Conservation (phyloP, 164 flowering plant species). For the Pachysandra terminalis region DNA sequence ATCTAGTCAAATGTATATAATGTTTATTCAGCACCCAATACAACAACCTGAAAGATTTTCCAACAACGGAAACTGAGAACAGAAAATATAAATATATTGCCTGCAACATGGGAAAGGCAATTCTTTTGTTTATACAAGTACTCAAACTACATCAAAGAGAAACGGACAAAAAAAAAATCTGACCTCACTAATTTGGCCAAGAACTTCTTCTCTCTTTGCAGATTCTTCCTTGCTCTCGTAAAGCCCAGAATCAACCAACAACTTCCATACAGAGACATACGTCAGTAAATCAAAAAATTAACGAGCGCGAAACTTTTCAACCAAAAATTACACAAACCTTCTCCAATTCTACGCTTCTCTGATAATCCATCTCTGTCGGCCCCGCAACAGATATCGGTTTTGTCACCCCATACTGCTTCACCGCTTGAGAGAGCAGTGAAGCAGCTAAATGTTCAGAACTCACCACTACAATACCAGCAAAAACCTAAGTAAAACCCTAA, state of each 20-base stretch:
- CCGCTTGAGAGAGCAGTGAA: constrained; percentile 27
- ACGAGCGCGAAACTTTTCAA: no score
- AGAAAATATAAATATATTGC: no score
- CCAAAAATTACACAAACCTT: no score
- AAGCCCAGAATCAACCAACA: constrained; percentile 57
- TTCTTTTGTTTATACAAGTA: no score
- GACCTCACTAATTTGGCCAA: constrained; percentile 62
- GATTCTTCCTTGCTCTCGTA: constrained; percentile 74
- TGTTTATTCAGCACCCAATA: no score
- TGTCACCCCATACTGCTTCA: constrained; percentile 62
- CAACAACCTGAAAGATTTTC: no score
- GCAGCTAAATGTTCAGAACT: constrained; percentile 29
- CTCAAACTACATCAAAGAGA: no score
- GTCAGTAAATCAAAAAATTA: no score
- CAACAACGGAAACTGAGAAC: no score
- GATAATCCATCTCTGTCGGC: constrained; percentile 60
- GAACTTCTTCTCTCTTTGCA: constrained; percentile 65
- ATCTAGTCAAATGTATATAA: no score
- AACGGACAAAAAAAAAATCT: not conserved
- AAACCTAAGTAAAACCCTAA: constrained; percentile 1
- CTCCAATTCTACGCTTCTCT: constrained; percentile 57
- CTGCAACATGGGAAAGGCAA: no score
- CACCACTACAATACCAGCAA: constrained; percentile 26
- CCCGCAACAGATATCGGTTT: constrained; percentile 72
- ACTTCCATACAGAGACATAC: constrained; percentile 28